phyloP scores from a whole-genome alignment of 805 yeast species.

The Candida coleopterorum region DNA sequence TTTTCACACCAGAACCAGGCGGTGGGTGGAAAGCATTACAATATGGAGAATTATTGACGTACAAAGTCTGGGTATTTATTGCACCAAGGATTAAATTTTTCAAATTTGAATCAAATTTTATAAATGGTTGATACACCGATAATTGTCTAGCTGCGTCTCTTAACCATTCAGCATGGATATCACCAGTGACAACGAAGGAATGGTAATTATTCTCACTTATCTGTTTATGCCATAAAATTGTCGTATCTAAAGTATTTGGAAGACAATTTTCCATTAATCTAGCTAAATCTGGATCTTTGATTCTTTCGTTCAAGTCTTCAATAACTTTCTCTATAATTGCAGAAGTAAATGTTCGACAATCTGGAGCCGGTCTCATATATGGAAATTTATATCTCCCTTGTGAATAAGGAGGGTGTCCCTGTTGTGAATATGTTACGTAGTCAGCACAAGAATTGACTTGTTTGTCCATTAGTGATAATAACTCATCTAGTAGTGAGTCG shows the following conservation, averaged over 20 bases:
- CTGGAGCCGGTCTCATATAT: slow-evolving; percentile 66
- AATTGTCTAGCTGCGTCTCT: slow-evolving; percentile 83
- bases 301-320: slow-evolving; percentile 42
- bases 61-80: slow-evolving; percentile 70
- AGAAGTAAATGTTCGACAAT: slow-evolving; percentile 72
- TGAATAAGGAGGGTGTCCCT: slow-evolving; percentile 53
- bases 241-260: slow-evolving; percentile 87
- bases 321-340: slow-evolving; percentile 58
- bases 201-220: slow-evolving; percentile 17
- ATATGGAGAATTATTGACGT: slow-evolving; percentile 61
- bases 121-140: slow-evolving; percentile 64
- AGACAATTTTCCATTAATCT: slow-evolving; percentile 75
- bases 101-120: slow-evolving; percentile 47
- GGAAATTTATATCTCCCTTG: slow-evolving; percentile 56
- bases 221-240: slow-evolving; percentile 63
- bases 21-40: slow-evolving; percentile 95
- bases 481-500: slow-evolving; percentile 7
- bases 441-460: slow-evolving; percentile 45
- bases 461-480: slow-evolving; percentile 9
- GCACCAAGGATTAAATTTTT: slow-evolving; percentile 66
- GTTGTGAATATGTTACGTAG: slow-evolving; percentile 56
- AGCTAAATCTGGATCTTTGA: slow-evolving; percentile 63
- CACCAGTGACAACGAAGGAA: slow-evolving; percentile 85
- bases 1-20: slow-evolving; percentile 40
- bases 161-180: slow-evolving; percentile 91